These are phyloP conservation scores for Cercophora newfieldiana DNA, from an alignment of 495 filamentous ascomycete species.

Conservation along the genomic window DNA sequence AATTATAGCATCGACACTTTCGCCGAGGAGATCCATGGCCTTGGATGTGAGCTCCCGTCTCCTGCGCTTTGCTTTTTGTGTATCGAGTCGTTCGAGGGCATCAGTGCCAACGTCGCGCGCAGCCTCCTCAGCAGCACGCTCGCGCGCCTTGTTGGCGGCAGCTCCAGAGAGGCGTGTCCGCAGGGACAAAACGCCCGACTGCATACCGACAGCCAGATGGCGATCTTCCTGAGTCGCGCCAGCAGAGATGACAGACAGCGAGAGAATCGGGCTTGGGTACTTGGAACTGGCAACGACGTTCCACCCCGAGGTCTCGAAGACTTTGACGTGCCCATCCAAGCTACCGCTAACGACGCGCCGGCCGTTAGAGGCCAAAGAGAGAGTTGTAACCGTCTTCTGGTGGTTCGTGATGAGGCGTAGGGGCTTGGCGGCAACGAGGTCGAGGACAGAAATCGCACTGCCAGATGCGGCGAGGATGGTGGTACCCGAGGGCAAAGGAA, in stretches of 20 bases:
- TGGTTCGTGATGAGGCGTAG: conserved; percentile 85
- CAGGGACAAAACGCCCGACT: conserved; percentile 84
- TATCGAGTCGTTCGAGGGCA: conserved; percentile 63
- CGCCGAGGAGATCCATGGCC: conserved; percentile 79
- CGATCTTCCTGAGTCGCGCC: conserved; percentile 74
- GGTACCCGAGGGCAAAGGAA: conserved; percentile 83
- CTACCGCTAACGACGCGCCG: conserved; percentile 80
- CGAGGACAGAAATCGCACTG: conserved; percentile 88
- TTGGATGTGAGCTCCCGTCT: conserved; percentile 69
- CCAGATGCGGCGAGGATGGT: conserved; percentile 82
- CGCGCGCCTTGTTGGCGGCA: conserved; percentile 73
- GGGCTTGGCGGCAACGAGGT: conserved; percentile 88
- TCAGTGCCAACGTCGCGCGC: conserved; percentile 76
- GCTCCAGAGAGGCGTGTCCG: conserved; percentile 82
- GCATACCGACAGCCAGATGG: conserved; percentile 91
- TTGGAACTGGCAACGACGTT: conserved; percentile 90
- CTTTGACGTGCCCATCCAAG: conserved; percentile 93
- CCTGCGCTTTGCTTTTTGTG: conserved; percentile 65
- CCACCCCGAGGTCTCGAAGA: conserved; percentile 90
- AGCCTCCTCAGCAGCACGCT: conserved; percentile 81
- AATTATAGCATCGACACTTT: conserved; percentile 85
- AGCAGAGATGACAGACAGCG: conserved; percentile 69
- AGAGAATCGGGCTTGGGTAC: conserved; percentile 86
- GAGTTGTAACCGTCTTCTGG: conserved; percentile 92
- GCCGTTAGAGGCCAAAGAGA: conserved; percentile 72